Conservation (phyloP, 73 alveolate genomes). For the Stentor coeruleus region DNA sequence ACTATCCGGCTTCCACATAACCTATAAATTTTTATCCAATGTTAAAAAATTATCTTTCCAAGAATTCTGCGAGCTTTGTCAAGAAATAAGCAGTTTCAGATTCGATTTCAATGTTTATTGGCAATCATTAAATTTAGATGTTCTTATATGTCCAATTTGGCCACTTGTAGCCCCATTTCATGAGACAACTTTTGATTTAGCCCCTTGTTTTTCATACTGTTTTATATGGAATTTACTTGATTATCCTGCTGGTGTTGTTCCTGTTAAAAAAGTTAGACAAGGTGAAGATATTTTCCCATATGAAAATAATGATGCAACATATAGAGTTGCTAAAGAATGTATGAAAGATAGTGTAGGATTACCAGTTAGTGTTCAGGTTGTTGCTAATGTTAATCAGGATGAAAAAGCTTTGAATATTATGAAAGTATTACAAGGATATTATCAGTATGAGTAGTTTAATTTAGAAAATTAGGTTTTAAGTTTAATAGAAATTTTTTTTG, state of each 20-base stretch:
- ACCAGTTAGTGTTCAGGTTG: slow-evolving; percentile 64
- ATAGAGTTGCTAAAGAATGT: slow-evolving; percentile 34
- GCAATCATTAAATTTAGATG: slow-evolving; percentile 45
- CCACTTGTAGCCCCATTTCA: slow-evolving; percentile 56
- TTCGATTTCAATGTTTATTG: slow-evolving; percentile 36
- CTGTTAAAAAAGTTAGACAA: slow-evolving; percentile 47
- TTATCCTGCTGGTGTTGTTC: slow-evolving; percentile 39
- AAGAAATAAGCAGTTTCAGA: not conserved
- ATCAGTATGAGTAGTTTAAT: too few relatives aligned
- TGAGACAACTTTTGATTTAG: slow-evolving; percentile 33
- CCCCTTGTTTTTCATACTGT: slow-evolving; percentile 22
- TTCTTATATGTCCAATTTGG: slow-evolving; percentile 48
- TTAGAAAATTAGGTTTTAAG: too few relatives aligned
- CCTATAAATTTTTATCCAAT: not conserved
- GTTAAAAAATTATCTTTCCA: slow-evolving; percentile 14
- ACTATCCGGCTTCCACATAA: not conserved
- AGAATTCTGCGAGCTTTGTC: not conserved
- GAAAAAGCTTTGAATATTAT: slow-evolving; percentile 52
- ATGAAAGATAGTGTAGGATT: slow-evolving; percentile 51
- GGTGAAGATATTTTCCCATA: slow-evolving; percentile 37
- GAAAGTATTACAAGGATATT: slow-evolving; percentile 52
- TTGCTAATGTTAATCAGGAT: slow-evolving; percentile 46
- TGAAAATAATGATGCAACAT: slow-evolving; percentile 38
- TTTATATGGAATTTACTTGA: slow-evolving; percentile 35
- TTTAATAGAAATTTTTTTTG: too few relatives aligned